A percentile compares a stretch with the other conserved stretches of the same genome.
Conservation (phyloP, 306 rosid genomes). For the Medicago lupulina region DNA sequence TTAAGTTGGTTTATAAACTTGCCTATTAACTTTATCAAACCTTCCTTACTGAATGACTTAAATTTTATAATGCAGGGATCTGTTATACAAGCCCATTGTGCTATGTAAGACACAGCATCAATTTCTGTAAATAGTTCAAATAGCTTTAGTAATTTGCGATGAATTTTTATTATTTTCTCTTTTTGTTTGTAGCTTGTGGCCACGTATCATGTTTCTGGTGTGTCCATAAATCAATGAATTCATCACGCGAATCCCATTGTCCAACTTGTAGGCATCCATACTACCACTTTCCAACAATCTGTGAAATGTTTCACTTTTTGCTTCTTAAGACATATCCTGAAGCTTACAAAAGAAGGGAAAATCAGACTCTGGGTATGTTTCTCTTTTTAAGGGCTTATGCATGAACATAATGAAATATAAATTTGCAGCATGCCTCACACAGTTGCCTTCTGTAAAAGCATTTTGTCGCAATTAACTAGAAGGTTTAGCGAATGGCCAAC, state of each 20-base stretch:
- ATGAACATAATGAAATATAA: slow-evolving; percentile 10
- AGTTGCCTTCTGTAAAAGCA: slow-evolving; percentile 10
- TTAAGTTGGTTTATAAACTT: slow-evolving; percentile 23
- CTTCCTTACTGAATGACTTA: slow-evolving; percentile 32
- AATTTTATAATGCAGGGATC: slow-evolving; percentile 69
- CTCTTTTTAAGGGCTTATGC: slow-evolving; percentile 26
- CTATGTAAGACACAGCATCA: slow-evolving; percentile 61
- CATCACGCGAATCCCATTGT: slow-evolving; percentile 60
- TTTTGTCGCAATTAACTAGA: not conserved
- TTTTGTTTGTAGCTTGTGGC: slow-evolving; percentile 70
- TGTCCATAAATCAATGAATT: slow-evolving; percentile 68
- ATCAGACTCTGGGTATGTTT: slow-evolving; percentile 62
- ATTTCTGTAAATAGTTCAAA: slow-evolving; percentile 1
- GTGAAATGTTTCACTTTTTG: slow-evolving; percentile 78
- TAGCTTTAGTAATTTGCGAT: not conserved
- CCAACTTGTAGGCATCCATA: slow-evolving; percentile 76
- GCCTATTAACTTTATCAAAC: slow-evolving; percentile 5
- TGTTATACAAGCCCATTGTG: slow-evolving; percentile 82
- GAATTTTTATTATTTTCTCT: not conserved
- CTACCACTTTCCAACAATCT: slow-evolving; percentile 73
- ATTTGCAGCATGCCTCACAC: slow-evolving; percentile 12
- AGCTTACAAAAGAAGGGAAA: slow-evolving; percentile 68
- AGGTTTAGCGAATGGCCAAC: not conserved
- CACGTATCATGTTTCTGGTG: slow-evolving; percentile 94
- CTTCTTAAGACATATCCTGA: slow-evolving; percentile 71